Percentiles rank a stretch among this genome's conserved stretches.
phyloP scores from a whole-genome alignment of 176 grass and related monocot genomes.

The Bothriochloa decipiens region DNA sequence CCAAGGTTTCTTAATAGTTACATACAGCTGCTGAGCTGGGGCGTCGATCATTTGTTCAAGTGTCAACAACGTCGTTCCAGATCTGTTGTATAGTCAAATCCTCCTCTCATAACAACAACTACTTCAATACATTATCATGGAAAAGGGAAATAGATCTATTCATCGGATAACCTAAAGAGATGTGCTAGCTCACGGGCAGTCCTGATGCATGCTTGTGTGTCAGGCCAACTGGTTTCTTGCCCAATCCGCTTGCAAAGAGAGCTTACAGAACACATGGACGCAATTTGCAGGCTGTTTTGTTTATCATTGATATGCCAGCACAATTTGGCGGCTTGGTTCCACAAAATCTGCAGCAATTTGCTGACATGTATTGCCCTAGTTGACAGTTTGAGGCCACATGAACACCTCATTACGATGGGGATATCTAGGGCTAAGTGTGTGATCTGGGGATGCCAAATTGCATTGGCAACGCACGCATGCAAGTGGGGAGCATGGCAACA shows the following conservation, averaged over 20 bases:
- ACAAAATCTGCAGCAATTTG: slow-evolving; percentile 28
- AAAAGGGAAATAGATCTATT: neutral
- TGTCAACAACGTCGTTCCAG: neutral
- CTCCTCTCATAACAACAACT: neutral
- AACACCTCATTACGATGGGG: slow-evolving; percentile 20
- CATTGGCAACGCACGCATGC: neutral
- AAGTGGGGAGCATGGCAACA: slow-evolving; percentile 42
- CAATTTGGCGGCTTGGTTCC: slow-evolving; percentile 11
- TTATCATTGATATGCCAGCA: neutral
- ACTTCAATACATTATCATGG: neutral
- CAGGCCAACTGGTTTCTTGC: slow-evolving; percentile 32
- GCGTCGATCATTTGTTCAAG: slow-evolving; percentile 21
- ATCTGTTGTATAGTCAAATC: slow-evolving; percentile 13
- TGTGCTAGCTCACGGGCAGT: neutral
- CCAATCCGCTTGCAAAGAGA: slow-evolving; percentile 11
- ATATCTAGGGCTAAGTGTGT: slow-evolving; percentile 34
- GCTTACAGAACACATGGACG: too few species aligned
- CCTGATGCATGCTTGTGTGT: slow-evolving; percentile 7
- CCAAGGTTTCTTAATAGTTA: slow-evolving; percentile 18
- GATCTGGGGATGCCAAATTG: slow-evolving; percentile 39
- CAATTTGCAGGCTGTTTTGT: slow-evolving; percentile 15
- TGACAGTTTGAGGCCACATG: slow-evolving; percentile 32
- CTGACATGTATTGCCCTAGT: slow-evolving; percentile 35
- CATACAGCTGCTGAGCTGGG: neutral
- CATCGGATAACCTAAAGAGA: neutral